Base-by-base conservation (phyloP, 2,329 filamentous ascomycete genomes). In the Colletotrichum camelliae region DNA sequence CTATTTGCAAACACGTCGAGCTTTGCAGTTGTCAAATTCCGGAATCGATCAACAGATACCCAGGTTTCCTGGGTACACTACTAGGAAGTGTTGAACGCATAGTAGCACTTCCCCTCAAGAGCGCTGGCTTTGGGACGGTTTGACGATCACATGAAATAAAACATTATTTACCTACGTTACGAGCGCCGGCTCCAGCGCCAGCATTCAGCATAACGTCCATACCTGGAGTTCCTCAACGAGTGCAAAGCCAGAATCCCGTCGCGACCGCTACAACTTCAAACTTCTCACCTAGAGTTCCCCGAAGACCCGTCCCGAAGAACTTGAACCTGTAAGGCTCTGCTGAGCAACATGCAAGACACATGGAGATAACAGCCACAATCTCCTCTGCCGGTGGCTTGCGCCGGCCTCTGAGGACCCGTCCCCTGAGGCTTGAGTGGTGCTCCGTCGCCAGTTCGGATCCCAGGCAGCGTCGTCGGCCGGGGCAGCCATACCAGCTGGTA, bases 181-280 rank as follows among this genome's bases (percentile, higher is more conserved):
- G 43, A 52, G 43, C 43, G 12, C 43, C n/a, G 43, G 43, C 37
- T 9, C 16, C 37, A 9, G 37, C 43, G 43, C 43, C 43, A 21
- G 1, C 43, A 6, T 52, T 13, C 1, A 21, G n/a, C 10, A 1
- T 48, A 2, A 13, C 1, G 18, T 21, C 18, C 43, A 0, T 21
- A 52, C n/a, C n/a, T 1, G 1, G 21, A 13, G n/a, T 1, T 1
- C 0, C n/a, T 52, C 1, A 52, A 52, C 43, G 43, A 52, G 43
- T 52, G 43, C 43, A 52, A 52, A 52, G 43, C 58, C 58, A 31
- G 58, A 61, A 35, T 7, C 58, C 58, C 5, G 58, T 33, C 4
- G 58, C 58, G 1, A 61, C 31, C 12, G 58, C 58, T 8, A 35
- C 29, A n/a, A 35, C n/a, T 4, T 61, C 58, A 0, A 31, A 62